A percentile compares a stretch with the other conserved stretches of the same genome.
These are phyloP conservation scores for Alternaria sp. DNA, from an alignment of 2,329 filamentous ascomycete species.

Conservation along the genomic window DNA sequence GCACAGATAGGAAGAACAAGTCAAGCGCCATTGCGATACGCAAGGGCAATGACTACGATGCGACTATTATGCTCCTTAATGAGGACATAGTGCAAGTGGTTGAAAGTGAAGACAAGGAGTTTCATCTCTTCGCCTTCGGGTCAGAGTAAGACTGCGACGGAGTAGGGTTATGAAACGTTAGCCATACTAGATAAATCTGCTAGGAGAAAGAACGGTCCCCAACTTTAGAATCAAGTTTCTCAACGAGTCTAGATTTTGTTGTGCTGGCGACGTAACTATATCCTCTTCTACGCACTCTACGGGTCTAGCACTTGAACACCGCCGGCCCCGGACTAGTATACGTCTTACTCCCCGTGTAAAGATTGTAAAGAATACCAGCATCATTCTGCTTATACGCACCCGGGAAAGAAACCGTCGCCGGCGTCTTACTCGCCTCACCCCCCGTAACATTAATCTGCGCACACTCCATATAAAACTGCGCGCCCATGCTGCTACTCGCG, in stretches of 20 bases:
- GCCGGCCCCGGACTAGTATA: constrained; percentile 59
- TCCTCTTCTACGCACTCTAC: too few relatives aligned
- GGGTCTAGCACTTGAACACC: constrained; percentile 60
- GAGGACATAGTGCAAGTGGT: too few relatives aligned
- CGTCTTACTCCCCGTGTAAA: constrained; percentile 38
- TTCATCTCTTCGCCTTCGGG: too few relatives aligned
- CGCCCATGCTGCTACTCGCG: constrained; percentile 40
- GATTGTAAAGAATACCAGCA: constrained; percentile 39
- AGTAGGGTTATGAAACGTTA: too few relatives aligned
- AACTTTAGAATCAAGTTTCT: too few relatives aligned
- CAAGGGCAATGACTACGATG: neutral
- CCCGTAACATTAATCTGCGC: constrained; percentile 44
- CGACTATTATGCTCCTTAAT: too few relatives aligned
- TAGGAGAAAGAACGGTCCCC: too few relatives aligned
- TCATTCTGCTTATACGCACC: constrained; percentile 43
- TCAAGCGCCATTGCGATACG: neutral
- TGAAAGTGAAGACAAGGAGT: too few relatives aligned
- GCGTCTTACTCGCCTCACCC: constrained; percentile 34
- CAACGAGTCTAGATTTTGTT: too few relatives aligned
- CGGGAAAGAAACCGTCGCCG: constrained; percentile 36
- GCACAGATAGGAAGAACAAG: neutral
- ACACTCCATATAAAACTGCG: constrained; percentile 53
- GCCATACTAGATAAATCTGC: too few relatives aligned
- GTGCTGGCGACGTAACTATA: too few relatives aligned
- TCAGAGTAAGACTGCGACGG: too few relatives aligned